Evolutionary conservation across 192 early-diverging fungal species (phyloP).

Genomic region (Backusella macrospora): DNA sequence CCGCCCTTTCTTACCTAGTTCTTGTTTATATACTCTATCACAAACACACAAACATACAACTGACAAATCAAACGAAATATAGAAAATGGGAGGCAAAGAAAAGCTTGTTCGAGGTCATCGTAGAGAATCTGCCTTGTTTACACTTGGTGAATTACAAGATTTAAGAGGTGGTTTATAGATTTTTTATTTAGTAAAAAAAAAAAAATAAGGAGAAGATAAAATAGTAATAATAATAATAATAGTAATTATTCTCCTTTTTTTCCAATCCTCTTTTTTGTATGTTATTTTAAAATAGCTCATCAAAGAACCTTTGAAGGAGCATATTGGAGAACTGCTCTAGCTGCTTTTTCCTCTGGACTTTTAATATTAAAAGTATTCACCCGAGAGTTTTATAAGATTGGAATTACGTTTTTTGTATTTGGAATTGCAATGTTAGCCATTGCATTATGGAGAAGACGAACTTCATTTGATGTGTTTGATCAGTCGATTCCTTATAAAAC

Average conservation of each 20-base stretch:
- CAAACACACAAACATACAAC: too few relatives aligned
- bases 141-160: conserved; percentile 51
- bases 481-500: conserved; percentile 54
- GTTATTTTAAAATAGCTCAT: conserved; percentile 39
- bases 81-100: conserved; percentile 27
- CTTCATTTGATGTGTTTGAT: conserved; percentile 59
- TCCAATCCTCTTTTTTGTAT: neutral
- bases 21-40: too few relatives aligned
- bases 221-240: neutral
- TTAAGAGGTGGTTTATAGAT: conserved; percentile 40
- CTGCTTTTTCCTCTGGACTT: conserved; percentile 55
- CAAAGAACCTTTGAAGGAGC: conserved; percentile 66
- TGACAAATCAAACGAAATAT: neutral
- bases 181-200: neutral
- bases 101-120: conserved; percentile 52
- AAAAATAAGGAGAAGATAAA: neutral
- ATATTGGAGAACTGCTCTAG: conserved; percentile 60
- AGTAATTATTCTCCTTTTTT: neutral
- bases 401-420: conserved; percentile 59
- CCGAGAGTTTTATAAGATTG: conserved; percentile 55
- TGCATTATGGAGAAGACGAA: conserved; percentile 45
- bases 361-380: conserved; percentile 59
- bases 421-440: conserved; percentile 53
- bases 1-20: too few relatives aligned
- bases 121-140: conserved; percentile 46